Evolutionary conservation across 495 filamentous ascomycete species (phyloP).

Genomic region (Xylaria castorea): DNA sequence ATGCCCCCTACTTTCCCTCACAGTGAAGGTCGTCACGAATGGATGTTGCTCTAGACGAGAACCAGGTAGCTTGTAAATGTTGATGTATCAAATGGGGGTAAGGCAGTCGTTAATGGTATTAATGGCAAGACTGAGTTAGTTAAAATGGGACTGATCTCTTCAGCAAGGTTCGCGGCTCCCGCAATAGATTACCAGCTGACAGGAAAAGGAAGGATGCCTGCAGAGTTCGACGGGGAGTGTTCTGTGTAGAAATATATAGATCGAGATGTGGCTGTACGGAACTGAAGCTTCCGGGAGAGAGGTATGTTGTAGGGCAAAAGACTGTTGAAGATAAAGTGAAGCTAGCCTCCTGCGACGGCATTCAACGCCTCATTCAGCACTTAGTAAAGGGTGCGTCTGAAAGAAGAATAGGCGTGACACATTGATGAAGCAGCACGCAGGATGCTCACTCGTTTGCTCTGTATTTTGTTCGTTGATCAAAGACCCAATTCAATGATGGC

Average conservation of each 20-base stretch:
- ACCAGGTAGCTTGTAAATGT: too few species aligned
- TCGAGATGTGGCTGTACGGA: background rate
- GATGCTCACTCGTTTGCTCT: background rate
- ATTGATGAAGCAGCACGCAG: background rate
- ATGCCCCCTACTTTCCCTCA: background rate
- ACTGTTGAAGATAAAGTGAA: background rate
- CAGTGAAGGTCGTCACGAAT: background rate
- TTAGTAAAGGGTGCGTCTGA: background rate
- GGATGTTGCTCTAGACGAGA: too few species aligned
- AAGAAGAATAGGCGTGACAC: background rate
- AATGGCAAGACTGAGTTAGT: background rate
- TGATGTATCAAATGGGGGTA: too few species aligned
- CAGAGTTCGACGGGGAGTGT: background rate
- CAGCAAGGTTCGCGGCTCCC: background rate
- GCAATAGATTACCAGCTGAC: background rate
- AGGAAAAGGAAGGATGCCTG: background rate
- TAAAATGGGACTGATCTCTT: background rate
- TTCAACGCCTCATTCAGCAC: background rate
- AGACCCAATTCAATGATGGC: background rate
- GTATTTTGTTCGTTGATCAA: background rate
- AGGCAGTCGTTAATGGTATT: too few species aligned
- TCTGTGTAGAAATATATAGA: background rate
- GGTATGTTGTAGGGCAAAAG: background rate
- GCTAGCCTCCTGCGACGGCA: background rate
- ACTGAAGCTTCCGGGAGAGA: background rate